phyloP scores from a whole-genome alignment of 805 yeast genomes.

The Isabelozyma pseudorhagii region DNA sequence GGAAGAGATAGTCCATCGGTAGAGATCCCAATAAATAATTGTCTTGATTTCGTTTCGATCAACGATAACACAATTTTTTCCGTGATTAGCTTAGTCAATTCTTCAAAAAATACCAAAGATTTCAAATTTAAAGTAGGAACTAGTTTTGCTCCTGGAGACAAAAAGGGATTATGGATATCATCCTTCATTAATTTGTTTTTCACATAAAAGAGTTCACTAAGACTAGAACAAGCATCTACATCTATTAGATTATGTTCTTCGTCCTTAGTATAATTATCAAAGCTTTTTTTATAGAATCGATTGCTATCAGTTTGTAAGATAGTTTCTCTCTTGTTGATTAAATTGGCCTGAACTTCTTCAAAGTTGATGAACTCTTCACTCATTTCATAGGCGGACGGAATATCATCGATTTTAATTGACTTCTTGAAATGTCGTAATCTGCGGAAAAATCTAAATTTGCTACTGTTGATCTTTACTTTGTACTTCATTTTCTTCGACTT shows the following conservation, averaged over 20 bases:
- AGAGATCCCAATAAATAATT: neutral
- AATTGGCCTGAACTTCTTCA: slow-evolving; percentile 41
- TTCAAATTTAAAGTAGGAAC: slow-evolving; percentile 8
- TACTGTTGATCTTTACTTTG: neutral
- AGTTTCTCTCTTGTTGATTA: slow-evolving; percentile 18
- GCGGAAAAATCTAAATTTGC: slow-evolving; percentile 1
- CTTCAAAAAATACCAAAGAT: slow-evolving; percentile 16
- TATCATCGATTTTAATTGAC: slow-evolving; percentile 36
- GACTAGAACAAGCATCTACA: neutral
- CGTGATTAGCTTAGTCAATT: slow-evolving; percentile 10
- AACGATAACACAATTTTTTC: slow-evolving; percentile 12
- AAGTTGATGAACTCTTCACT: slow-evolving; percentile 37
- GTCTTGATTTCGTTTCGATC: slow-evolving; percentile 7
- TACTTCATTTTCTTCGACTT: slow-evolving; percentile 2
- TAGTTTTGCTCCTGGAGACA: neutral
- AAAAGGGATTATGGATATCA: neutral
- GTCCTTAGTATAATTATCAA: slow-evolving; percentile 2
- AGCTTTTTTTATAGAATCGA: slow-evolving; percentile 4
- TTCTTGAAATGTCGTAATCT: slow-evolving; percentile 8
- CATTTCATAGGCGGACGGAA: slow-evolving; percentile 55
- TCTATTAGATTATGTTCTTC: slow-evolving; percentile 3
- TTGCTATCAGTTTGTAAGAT: slow-evolving; percentile 10
- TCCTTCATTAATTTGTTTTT: neutral
- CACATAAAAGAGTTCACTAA: neutral
- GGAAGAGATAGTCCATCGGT: neutral